Base-by-base conservation (phyloP, 805 yeast species). In the Cyberlindnera mississippiensis region DNA sequence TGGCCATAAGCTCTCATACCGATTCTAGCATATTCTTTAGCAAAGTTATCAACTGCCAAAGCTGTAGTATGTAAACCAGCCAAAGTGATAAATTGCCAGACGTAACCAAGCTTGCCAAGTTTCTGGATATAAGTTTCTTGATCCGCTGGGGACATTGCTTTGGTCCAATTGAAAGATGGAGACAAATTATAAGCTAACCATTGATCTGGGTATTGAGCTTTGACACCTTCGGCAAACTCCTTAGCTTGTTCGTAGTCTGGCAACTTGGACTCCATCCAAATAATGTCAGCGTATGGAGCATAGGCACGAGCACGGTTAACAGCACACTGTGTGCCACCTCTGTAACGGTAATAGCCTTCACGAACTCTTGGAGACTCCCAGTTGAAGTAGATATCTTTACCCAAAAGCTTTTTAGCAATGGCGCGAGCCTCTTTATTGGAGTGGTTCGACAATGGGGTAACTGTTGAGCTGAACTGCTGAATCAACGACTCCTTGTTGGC, bases 1-100 rank as follows among this genome's bases (percentile, higher is more conserved):
- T 81, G 83, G 43, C 96, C 98, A 63, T 91, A 91, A 7, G 97
- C 97, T 68, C 82, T 84, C 98, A 91, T 91, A 53, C 97, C 98
- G 53, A 77, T 75, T 63, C 78, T 71, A 41, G 88, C 69, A 65
- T 82, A 91, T 56, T 81, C 80, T 61, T 80, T 76, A 33, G 96
- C 75, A 61, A 91, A 91, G 59, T 80, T 77, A 62, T 89, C 93
- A 44, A 85, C 82, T 28, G 96, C 95, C 61, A 91, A 76, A 6
- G 96, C 98, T 43, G 91, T 89, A 44, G 96, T 88, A 68, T 91
- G 98, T 61, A 91, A 78, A 60, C 98, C 98, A 15, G 97, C 98
- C 60, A 91, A 77, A 6, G 98, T 91, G 67, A 91, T 91, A 68
- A 91, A 91, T 69, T 91, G 97, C 97, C 98, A 91, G 51, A 86